Base-by-base conservation (phyloP, 257 asterid genomes). In the Primulina eburnea region DNA sequence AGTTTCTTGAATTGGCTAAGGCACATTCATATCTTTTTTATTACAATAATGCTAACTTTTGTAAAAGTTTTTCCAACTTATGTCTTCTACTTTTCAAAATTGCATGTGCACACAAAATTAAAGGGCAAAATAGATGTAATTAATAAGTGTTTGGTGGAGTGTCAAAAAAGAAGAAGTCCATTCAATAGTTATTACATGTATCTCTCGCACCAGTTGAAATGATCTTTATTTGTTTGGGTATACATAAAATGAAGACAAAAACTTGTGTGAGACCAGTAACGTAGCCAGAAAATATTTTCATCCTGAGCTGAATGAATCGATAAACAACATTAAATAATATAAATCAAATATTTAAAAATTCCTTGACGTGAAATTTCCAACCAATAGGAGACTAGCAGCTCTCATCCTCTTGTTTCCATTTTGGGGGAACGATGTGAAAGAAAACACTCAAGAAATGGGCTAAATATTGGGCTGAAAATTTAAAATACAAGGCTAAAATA, bases 141-240 rank as follows among this genome's bases (percentile, higher is more conserved):
- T 28, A 65, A 75, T 81, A 73, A 67, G 73, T 77, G 79, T 62
- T 79, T 72, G 80, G 82, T 78, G 80, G 78, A 83, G 83, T 73
- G 87, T 83, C 78, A 66, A 72, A n/a, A 50, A 73, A 70, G 69
- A 75, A 83, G 2, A 28, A 33, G 81, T 79, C 81, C 69, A 69
- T 24, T 65, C 69, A 68, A 35, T 40, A 8, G 40, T 35, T 33
- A 33, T 33, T 33, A 24, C 26, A 24, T 24, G 1, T 24, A 34
- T 68, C 38, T 40, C 62, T 33, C 21, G 8, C 33, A 70, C 21
- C 61, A 69, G 60, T 52, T 64, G 76, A 10, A 53, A 37, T 28
- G 24, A 65, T 70, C 60, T 50, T 78, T 24, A 24, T 24, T 24
- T 70, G 34, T 59, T 47, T 20, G 40, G 68, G 72, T 10, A 37